A percentile compares a stretch with the other conserved stretches of the same genome.
Evolutionary conservation across 805 yeast genomes (phyloP).

Genomic region (Torulaspora indica): DNA sequence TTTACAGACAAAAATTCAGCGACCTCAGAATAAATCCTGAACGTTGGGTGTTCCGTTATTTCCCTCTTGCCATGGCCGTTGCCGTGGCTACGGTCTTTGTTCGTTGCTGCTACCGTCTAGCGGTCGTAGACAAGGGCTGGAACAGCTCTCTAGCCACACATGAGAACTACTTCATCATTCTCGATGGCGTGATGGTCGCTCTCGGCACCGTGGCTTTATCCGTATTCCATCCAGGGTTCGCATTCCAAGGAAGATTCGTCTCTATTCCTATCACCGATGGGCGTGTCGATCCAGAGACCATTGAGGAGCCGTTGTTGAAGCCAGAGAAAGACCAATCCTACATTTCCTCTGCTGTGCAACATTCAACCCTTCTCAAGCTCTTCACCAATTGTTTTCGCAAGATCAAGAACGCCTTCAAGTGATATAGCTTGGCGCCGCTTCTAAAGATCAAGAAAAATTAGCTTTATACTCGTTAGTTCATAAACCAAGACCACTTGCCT

Average conservation of each 20-base stretch:
- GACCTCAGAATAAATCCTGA: slow-evolving; percentile 30
- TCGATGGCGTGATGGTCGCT: slow-evolving; percentile 61
- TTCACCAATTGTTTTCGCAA: neutral
- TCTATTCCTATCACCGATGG: slow-evolving; percentile 26
- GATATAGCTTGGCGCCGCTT: no score
- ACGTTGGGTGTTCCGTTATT: slow-evolving; percentile 38
- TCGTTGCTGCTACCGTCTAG: slow-evolving; percentile 68
- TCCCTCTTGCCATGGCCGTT: slow-evolving; percentile 42
- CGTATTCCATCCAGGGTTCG: slow-evolving; percentile 59
- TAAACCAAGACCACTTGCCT: no score
- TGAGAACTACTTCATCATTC: slow-evolving; percentile 53
- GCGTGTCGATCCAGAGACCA: slow-evolving; percentile 17
- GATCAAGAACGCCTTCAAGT: neutral
- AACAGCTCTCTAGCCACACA: slow-evolving; percentile 56
- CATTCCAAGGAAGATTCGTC: slow-evolving; percentile 38
- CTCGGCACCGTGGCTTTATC: slow-evolving; percentile 46
- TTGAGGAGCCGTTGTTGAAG: slow-evolving; percentile 2
- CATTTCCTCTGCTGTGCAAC: neutral
- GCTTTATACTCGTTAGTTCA: no score
- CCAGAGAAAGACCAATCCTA: neutral
- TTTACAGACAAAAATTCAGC: slow-evolving; percentile 27
- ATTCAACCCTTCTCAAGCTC: neutral
- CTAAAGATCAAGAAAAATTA: no score
- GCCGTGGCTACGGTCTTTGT: slow-evolving; percentile 53
- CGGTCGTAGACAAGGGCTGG: slow-evolving; percentile 66